phyloP scores from a whole-genome alignment of 495 filamentous ascomycete genomes.

The Neurospora sp. region DNA sequence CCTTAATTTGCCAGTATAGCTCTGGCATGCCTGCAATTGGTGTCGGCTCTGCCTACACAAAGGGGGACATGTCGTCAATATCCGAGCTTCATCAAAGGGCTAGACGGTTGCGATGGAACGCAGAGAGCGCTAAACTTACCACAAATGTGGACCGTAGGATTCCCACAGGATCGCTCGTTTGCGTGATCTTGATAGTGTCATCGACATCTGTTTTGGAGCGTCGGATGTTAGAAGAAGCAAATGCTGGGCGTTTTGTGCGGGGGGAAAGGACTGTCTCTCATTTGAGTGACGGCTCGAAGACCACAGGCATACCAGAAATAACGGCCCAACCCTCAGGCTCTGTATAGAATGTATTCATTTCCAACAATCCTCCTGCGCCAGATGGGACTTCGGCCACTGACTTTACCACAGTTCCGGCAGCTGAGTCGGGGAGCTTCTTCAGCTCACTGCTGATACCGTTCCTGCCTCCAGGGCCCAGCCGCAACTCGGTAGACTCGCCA shows the following conservation, averaged over 20 bases:
- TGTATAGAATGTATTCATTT: slow-evolving; percentile 61
- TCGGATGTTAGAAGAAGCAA: too few relatives aligned
- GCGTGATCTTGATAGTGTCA: slow-evolving; percentile 89
- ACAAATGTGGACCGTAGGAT: slow-evolving; percentile 79
- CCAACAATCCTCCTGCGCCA: slow-evolving; percentile 36
- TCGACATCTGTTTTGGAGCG: slow-evolving; percentile 57
- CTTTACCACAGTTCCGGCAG: slow-evolving; percentile 31
- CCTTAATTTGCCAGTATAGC: slow-evolving; percentile 57
- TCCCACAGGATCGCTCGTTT: slow-evolving; percentile 66
- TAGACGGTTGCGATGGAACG: not conserved
- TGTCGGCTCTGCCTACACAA: slow-evolving; percentile 36
- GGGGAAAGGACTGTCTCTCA: not conserved
- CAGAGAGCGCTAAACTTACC: slow-evolving; percentile 23
- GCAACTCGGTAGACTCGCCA: slow-evolving; percentile 39
- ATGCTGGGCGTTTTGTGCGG: not conserved
- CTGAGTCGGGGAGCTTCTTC: slow-evolving; percentile 29
- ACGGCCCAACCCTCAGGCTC: slow-evolving; percentile 76
- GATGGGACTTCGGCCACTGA: slow-evolving; percentile 37
- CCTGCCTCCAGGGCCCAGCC: slow-evolving; percentile 56
- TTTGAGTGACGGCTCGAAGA: not conserved
- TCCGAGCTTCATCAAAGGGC: not conserved
- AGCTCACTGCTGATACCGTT: slow-evolving; percentile 61
- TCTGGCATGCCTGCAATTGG: slow-evolving; percentile 75
- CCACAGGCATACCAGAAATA: slow-evolving; percentile 50
- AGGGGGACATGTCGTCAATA: not conserved